Base-by-base conservation (phyloP, 2,329 filamentous ascomycete species). In the Thelonectria discophora region DNA sequence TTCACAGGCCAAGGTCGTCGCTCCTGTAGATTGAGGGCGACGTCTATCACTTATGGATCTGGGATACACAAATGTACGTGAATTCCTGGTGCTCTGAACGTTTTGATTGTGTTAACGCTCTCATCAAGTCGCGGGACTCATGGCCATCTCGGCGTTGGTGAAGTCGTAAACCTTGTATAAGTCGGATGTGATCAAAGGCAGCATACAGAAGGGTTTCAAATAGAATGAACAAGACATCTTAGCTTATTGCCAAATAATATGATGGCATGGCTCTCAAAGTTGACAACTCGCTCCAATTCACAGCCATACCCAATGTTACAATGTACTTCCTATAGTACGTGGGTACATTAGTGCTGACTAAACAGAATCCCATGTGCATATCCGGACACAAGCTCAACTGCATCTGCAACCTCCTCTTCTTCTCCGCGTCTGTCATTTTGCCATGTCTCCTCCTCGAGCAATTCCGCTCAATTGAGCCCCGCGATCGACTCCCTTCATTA, bases 61-160 rank as follows among this genome's bases (percentile, higher is more conserved):
- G 68, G 67, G 68, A 66, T 72, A 64, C 62, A 66, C 64, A 64
- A 60, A 73, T 73, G 71, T 73, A 73, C 67, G 71, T 73, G 71
- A 63, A 64, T 69, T 69, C 64, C 67, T 62, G 61, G 69, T 58
- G 66, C 50, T 64, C 51, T 58, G n/a, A 60, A 58, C 59, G 58
- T 67, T 46, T 59, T 62, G 55, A 68, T 70, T 67, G 64, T 69
- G 65, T 72, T 72, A 66, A 72, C 69, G 56, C 64, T 32, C 43
- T 62, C 58, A 60, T 52, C 60, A 55, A 71, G 69, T 66, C 55
- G 55, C 57, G 40, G 47, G 45, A 47, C 45, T 54, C 53, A 57
- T 40, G 47, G 24, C 30, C 43, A 15, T 46, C 12, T 34, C 15
- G 54, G 48, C 45, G 45, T 49, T 42, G 34, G 45, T 58, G 32